phyloP scores from a whole-genome alignment of 495 filamentous ascomycete species.

The Penicillium flavigenum region DNA sequence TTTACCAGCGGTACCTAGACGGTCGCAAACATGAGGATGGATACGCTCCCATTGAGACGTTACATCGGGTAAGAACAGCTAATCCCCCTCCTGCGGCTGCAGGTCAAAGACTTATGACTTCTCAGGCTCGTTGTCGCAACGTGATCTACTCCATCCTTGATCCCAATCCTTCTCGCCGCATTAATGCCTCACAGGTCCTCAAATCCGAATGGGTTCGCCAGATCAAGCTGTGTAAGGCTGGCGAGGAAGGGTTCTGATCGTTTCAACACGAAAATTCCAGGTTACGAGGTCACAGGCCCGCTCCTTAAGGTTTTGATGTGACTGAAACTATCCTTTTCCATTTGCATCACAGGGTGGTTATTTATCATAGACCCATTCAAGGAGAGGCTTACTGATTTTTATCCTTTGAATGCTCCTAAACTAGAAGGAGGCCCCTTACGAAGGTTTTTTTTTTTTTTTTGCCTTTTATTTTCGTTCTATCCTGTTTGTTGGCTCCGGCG shows the following conservation, averaged over 20 bases:
- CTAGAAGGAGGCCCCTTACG: conserved; percentile 32
- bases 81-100: conserved; percentile 11
- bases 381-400: conserved; percentile 15
- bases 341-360: conserved; percentile 31
- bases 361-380: conserved; percentile 33
- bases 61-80: conserved; percentile 77
- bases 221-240: conserved; percentile 93
- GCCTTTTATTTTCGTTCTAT: conserved; percentile 12
- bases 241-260: conserved; percentile 80
- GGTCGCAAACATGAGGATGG: conserved; percentile 91
- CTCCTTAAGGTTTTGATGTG: conserved; percentile 12
- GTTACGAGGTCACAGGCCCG: conserved; percentile 3
- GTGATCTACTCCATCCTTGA: conserved; percentile 98
- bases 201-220: conserved; percentile 98
- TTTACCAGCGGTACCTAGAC: conserved; percentile 89
- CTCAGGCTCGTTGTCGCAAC: conserved; percentile 91
- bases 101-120: conserved; percentile 36
- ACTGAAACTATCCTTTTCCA: conserved; percentile 9
- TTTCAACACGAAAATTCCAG: conserved; percentile 1
- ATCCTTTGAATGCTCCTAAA: conserved; percentile 30
- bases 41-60: conserved; percentile 91
- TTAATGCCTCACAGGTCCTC: conserved; percentile 93
- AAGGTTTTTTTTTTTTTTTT: conserved; percentile 9
- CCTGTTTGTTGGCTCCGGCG: conserved; percentile 14
- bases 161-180: conserved; percentile 84